Percentiles rank a stretch among this genome's conserved stretches.
phyloP scores from a whole-genome alignment of 257 asterid species.

The Capsicum chinense region DNA sequence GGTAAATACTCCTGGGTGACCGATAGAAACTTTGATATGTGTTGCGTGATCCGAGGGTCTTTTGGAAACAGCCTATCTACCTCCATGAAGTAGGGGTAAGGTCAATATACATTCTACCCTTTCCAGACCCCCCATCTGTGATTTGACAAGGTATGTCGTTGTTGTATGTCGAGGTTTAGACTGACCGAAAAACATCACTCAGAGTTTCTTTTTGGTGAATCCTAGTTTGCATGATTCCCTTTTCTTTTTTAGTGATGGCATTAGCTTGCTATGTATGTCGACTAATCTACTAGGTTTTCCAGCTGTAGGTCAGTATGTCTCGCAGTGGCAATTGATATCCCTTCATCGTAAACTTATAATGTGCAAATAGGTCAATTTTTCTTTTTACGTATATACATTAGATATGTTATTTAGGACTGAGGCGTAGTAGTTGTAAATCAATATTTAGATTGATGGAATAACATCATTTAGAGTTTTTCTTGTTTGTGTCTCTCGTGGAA shows the following conservation, averaged over 20 bases:
- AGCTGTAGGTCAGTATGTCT: neutral
- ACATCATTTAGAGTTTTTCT: neutral
- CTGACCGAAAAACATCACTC: neutral
- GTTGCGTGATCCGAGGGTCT: too few species aligned
- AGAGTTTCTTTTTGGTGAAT: neutral
- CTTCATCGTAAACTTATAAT: too few species aligned
- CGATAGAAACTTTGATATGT: too few species aligned
- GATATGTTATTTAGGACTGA: neutral
- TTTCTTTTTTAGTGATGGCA: neutral
- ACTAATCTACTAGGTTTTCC: neutral
- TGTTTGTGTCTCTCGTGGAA: neutral
- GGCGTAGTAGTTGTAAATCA: neutral
- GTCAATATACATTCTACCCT: too few species aligned
- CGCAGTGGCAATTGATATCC: neutral
- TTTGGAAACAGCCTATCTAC: too few species aligned
- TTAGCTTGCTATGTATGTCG: slow-evolving; percentile 4
- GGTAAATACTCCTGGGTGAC: too few species aligned
- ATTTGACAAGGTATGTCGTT: too few species aligned
- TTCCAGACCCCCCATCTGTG: too few species aligned
- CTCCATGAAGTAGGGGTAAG: too few species aligned
- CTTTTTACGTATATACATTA: too few species aligned
- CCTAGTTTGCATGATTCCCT: neutral
- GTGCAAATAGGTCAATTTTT: too few species aligned
- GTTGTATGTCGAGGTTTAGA: neutral
- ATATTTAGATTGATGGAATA: neutral